A percentile compares a stretch with the other conserved stretches of the same genome.
Conservation (phyloP, 2,329 filamentous ascomycete species). For the Coniosporium tulheliwenetii region DNA sequence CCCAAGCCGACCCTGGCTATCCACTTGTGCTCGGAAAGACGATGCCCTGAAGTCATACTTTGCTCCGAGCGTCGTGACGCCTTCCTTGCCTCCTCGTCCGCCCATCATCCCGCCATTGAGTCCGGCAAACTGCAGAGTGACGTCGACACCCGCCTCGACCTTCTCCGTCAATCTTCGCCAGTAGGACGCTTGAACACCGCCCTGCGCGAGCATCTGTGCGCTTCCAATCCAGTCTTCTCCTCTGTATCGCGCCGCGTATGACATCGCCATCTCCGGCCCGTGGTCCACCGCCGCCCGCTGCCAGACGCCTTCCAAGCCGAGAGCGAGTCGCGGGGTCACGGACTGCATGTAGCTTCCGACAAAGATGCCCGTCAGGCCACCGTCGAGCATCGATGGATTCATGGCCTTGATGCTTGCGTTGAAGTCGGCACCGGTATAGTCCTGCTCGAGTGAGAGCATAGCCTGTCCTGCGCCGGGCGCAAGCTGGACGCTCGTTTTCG, state of each 20-base stretch:
- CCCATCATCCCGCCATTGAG: conserved; percentile 50
- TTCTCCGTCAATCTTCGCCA: conserved; percentile 88
- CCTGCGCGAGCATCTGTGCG: conserved; percentile 76
- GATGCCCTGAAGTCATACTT: conserved; percentile 98
- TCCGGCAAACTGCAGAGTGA: conserved; percentile 68
- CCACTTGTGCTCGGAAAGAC: conserved; percentile 88
- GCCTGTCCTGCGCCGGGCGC: conserved; percentile 62
- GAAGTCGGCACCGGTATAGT: conserved; percentile 89
- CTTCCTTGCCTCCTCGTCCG: conserved; percentile 63
- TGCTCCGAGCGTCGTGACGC: conserved; percentile 76
- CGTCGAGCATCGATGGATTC: conserved; percentile 88
- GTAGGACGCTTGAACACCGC: conserved; percentile 79
- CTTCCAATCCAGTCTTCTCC: conserved; percentile 83
- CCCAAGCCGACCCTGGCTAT: conserved; percentile 86
- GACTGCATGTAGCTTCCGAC: conserved; percentile 94
- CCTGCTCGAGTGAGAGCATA: conserved; percentile 87
- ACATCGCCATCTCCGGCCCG: conserved; percentile 79
- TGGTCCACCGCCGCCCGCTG: conserved; percentile 71
- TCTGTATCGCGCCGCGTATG: conserved; percentile 87
- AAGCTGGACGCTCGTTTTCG: conserved; percentile 79
- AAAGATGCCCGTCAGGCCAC: conserved; percentile 84
- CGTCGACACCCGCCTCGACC: conserved; percentile 89
- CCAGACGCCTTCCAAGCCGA: conserved; percentile 89
- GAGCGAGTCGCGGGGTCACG: conserved; percentile 68
- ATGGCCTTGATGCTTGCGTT: conserved; percentile 83